Base-by-base conservation (phyloP, 2,329 filamentous ascomycete species). In the Fusarium transvaalense region DNA sequence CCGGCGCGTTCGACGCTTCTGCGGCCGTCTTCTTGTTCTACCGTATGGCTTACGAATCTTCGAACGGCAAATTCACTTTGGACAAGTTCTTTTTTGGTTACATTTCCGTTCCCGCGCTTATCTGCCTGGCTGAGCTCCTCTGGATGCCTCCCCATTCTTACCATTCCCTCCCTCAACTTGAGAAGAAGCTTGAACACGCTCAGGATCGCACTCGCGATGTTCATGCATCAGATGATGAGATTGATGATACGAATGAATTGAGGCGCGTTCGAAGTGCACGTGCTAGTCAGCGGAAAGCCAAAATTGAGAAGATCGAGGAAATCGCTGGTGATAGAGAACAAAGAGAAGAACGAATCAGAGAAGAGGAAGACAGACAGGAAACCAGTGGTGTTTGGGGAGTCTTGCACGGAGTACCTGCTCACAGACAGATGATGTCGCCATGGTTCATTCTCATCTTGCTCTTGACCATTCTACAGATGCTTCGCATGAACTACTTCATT, bases 1-100 rank as follows among this genome's bases (percentile, higher is more conserved):
- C 92, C 0, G 92, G 92, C 3, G 91, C 92, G 3, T 96, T 95
- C 76, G 92, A 96, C 76, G 89, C 92, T 2, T 94, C 92, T 1
- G 92, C 91, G 60, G 91, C 91, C 1, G 79, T 94, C 2, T 94
- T 94, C 72, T 83, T 94, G 21, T 78, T 91, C 46, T 94, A 94
- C 78, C 88, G 91, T 29, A 79, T 94, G 55, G 78, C 90, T 13
- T 94, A 90, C 76, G 86, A 92, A 72, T 82, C 81, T 41, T 88
- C 85, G 0, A 74, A 58, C 2, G 80, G 81, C 4, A 41, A 66
- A 3, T 76, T 83, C 38, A 74, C 76, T 1, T 79, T 78, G 0
- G 74, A 76, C 10, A 75, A 72, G 21, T 83, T 83, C 73, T 83
- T 83, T 68, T 81, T 79, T 53, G 74, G 64, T 2, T 82, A 82